These are phyloP conservation scores for Penicillium sp. DNA, from an alignment of 2,329 filamentous ascomycete genomes.

Conservation along the genomic window DNA sequence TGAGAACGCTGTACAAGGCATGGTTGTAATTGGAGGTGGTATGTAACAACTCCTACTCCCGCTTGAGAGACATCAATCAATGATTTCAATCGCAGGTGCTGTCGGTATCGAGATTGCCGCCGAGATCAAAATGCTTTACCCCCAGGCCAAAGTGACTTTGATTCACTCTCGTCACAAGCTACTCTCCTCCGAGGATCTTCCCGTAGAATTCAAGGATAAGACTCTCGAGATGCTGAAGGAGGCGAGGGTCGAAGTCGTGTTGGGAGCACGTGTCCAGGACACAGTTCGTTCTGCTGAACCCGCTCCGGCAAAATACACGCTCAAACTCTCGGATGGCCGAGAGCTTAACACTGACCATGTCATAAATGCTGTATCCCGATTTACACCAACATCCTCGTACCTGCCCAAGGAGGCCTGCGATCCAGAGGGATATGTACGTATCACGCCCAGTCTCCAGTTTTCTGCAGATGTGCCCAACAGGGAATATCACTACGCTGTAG, in stretches of 20 bases:
- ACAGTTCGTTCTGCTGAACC: background rate
- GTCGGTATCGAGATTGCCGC: constrained; percentile 77
- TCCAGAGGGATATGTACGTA: constrained; percentile 62
- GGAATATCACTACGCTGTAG: constrained; percentile 59
- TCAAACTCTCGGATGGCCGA: constrained; percentile 61
- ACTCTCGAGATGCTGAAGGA: constrained; percentile 59
- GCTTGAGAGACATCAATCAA: too few species aligned
- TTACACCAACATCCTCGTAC: constrained; percentile 60
- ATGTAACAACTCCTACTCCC: too few species aligned
- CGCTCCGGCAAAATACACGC: constrained; percentile 27
- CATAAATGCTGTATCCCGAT: constrained; percentile 65
- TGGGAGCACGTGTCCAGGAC: constrained; percentile 5
- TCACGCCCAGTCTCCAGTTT: constrained; percentile 58
- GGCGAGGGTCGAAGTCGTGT: constrained; percentile 50
- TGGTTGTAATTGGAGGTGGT: constrained; percentile 58
- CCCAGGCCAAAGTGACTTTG: constrained; percentile 64
- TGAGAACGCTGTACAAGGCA: background rate
- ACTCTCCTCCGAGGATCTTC: constrained; percentile 68
- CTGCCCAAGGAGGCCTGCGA: constrained; percentile 59
- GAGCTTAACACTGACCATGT: constrained; percentile 62
- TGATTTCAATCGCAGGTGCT: constrained; percentile 59
- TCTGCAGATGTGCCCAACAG: constrained; percentile 54
- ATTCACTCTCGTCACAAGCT: constrained; percentile 68
- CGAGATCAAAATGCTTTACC: constrained; percentile 65
- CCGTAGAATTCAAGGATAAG: constrained; percentile 64